Base-by-base conservation (phyloP, 306 rosid genomes). In the Gynostemma pentaphyllum region DNA sequence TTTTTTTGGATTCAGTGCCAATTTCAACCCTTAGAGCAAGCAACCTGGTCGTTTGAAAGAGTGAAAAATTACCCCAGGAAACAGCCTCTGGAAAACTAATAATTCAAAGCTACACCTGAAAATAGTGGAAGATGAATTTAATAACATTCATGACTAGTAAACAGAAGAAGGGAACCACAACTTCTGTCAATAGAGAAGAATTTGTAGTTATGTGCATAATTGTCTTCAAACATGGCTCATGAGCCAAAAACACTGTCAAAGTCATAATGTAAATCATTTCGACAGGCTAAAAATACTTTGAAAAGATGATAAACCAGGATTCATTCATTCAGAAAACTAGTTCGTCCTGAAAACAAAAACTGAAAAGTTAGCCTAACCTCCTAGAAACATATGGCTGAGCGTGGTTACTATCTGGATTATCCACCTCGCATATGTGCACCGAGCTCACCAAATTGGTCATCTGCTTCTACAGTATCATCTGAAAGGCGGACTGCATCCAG, bases 381-480 rank as follows among this genome's bases (percentile, higher is more conserved):
- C 51, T 40, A 48, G 53, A 44, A 22, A 60, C 46, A 29, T 55
- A 50, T 22, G 28, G 45, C 36, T 15, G 3, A 56, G 55, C 74
- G 61, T 68, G 48, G 7, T 37, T 21, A 30, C 39, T 5, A 5
- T n/a, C 45, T 15, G 27, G 68, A 72, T 88, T 78, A 92, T 60
- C 99, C 96, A 62, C 99, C 99, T 66, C 97, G 81, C 95, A 92
- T 71, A 72, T 88, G 99, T 12, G 99, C 96, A 70, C 96, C 95
- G 9, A 92, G 77, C 78, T 92, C 99, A 12, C 99, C 99, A 73
- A 92, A 92, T 49, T 88, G 99, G 66, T 92, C 99, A 61, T 84
- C 94, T 1, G 97, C 95, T 73, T 88, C 97, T 11, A 86, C 95
- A 0, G 96, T 92, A 67, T 92, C 97, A 24, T 88, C 97, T 4